Conservation (phyloP, 441 rosid species). For the Corymbia citriodora region DNA sequence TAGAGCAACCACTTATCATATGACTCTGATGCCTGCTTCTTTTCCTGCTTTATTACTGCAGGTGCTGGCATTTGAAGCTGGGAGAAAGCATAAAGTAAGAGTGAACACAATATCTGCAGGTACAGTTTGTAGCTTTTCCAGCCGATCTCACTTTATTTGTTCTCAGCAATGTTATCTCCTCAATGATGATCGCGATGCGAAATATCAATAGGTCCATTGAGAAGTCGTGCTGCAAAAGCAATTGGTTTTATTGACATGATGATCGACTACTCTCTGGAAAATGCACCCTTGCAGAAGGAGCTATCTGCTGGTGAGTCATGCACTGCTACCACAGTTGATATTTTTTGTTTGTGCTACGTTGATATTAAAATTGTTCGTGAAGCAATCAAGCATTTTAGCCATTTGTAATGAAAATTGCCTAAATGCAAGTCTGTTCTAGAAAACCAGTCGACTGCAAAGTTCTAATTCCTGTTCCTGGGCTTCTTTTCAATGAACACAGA, state of each 20-base stretch:
- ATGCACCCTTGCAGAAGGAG: conserved; percentile 81
- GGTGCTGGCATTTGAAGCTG: conserved; percentile 97
- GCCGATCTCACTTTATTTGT: background rate
- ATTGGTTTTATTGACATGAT: conserved; percentile 82
- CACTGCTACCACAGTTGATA: background rate
- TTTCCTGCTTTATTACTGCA: conserved; percentile 11
- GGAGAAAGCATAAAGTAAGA: conserved; percentile 86
- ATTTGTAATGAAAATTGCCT: background rate
- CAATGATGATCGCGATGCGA: background rate
- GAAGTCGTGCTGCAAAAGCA: conserved; percentile 90
- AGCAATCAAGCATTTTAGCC: background rate
- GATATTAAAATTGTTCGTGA: background rate
- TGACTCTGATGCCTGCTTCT: background rate
- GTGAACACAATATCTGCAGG: conserved; percentile 92
- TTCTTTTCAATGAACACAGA: conserved; percentile 32
- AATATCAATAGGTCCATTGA: conserved; percentile 52
- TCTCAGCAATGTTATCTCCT: background rate
- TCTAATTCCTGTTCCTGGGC: background rate
- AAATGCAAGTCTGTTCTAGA: background rate
- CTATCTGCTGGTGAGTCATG: conserved; percentile 64
- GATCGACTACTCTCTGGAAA: conserved; percentile 72
- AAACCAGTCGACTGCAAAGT: background rate
- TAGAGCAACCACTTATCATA: background rate
- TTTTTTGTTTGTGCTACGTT: background rate
- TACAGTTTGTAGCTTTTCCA: conserved; percentile 1